Evolutionary conservation across 345 rosid species (phyloP).

Genomic region (Salix udensis): DNA sequence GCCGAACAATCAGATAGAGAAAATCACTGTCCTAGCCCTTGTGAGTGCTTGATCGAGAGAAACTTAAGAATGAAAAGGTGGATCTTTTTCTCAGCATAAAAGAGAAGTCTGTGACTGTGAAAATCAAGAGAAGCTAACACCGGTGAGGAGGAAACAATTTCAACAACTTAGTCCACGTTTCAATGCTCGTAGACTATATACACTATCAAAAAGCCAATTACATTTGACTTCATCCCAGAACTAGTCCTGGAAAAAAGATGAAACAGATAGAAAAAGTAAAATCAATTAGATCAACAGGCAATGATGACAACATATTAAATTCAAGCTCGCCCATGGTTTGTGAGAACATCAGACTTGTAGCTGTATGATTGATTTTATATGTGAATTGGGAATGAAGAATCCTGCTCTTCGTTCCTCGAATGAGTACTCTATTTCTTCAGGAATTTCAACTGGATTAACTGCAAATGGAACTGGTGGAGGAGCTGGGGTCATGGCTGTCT

Average conservation of each 20-base stretch:
- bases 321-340: background rate
- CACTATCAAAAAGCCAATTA: conserved; percentile 42
- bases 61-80: too few species aligned
- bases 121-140: background rate
- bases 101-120: background rate
- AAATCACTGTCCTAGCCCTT: background rate
- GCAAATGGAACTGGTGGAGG: conserved; percentile 28
- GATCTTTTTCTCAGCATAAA: too few species aligned
- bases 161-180: conserved; percentile 14
- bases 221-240: conserved; percentile 41
- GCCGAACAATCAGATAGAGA: too few species aligned
- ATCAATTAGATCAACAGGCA: background rate
- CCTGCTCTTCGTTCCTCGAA: conserved; percentile 91
- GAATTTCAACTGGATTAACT: conserved; percentile 26
- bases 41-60: too few species aligned
- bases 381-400: conserved; percentile 44
- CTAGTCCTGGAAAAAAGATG: conserved; percentile 6
- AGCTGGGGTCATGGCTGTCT: conserved; percentile 63
- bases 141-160: background rate
- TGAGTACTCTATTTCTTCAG: conserved; percentile 66
- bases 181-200: conserved; percentile 23
- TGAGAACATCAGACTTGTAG: background rate
- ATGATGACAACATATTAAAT: background rate
- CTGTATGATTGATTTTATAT: conserved; percentile 26
- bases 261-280: background rate